Evolutionary conservation across 2,329 filamentous ascomycete genomes (phyloP), one percentile per base, ranked within the genome.

Genomic region (Aspergillus quadricinctus): DNA sequence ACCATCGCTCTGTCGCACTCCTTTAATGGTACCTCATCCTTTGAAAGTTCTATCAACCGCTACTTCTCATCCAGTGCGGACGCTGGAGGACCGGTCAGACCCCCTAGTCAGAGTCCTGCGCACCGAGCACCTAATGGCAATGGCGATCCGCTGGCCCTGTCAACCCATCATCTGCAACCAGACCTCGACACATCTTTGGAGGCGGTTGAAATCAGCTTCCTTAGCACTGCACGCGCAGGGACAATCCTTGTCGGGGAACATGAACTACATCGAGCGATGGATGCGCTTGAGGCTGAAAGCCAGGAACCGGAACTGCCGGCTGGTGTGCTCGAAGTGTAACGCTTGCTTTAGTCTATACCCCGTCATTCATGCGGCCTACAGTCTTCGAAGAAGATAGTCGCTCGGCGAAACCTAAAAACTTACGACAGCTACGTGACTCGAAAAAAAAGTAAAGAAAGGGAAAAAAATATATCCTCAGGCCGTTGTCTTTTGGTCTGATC

Each of bases 141-240:
- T 41, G 31, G 25, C 43, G 48, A 55, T 25, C 11, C 10, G 21
- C 11, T 31, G 2, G 28, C 55, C 37, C 58, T 55, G n/a, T 48
- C 61, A 4, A 67, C 65, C 0, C 70, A 73, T 54, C 68, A 66
- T 40, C 63, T 72, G 17, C 64, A 71, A 51, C 68, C 71, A 2
- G 65, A 71, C 63, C 48, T 68, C n/a, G 67, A 69, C 51, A 27
- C 59, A 10, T 64, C 60, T 23, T 70, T 59, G 53, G 70, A 73
- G 56, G 75, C 69, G 1, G 84, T 90, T 0, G 92, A 97, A 71
- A 86, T 97, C 75, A 93, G 88, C 56, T 97, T 97, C 72, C 78
- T 97, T 60, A 94, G 89, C 58, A 97, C 93, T 0, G 92, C 91
- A 4, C 83, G 88, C 45, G 91, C 92, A 0, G 93, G 93, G 1